Conservation (phyloP, 2,329 filamentous ascomycete genomes). For the Lasiodiplodia gonubiensis region DNA sequence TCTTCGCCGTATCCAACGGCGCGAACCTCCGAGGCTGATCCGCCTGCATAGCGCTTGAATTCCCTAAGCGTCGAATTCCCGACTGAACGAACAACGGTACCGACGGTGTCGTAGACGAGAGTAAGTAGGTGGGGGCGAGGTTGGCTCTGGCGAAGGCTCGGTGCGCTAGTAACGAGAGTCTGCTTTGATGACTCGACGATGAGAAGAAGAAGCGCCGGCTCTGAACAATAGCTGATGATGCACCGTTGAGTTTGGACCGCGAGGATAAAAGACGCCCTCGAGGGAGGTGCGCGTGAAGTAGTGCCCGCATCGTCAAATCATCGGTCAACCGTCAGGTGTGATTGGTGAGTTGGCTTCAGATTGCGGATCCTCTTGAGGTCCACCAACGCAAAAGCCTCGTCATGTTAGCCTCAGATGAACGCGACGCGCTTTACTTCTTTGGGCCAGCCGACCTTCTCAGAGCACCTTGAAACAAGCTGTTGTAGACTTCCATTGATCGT, state of each 20-base stretch:
- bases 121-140: not conserved
- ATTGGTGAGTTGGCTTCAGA: constrained; percentile 11
- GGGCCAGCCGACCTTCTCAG: not conserved
- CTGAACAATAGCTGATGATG: not conserved
- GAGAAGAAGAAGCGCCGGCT: not conserved
- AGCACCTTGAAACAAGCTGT: not conserved
- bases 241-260: not conserved
- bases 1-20: constrained; percentile 50
- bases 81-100: not conserved
- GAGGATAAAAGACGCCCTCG: not conserved
- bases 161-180: not conserved
- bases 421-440: constrained; percentile 3
- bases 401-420: constrained; percentile 4
- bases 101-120: not conserved
- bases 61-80: not conserved
- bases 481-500: not conserved
- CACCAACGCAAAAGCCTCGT: not conserved
- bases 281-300: not conserved
- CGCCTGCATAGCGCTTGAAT: not conserved
- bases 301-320: not conserved
- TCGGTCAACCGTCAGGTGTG: not conserved
- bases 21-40: constrained; percentile 54
- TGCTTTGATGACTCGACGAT: not conserved
- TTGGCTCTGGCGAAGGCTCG: not conserved
- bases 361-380: not conserved